Base-by-base conservation (phyloP, 768 basidiomycete genomes). In the Termitomyces bulborhizus region DNA sequence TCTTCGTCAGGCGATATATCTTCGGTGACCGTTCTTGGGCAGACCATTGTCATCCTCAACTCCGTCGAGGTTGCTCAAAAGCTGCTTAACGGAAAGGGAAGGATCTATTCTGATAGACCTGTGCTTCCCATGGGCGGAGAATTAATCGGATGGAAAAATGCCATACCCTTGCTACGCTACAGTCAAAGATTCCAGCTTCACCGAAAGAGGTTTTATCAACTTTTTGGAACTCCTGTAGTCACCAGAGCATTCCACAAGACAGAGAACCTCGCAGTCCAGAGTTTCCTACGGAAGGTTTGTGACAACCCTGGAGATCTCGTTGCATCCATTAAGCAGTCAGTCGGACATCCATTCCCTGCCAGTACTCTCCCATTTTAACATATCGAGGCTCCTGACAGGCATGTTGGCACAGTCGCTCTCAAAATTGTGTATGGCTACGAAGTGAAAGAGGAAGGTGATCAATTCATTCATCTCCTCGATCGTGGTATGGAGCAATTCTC, bases 71-170 rank as follows among this genome's bases (percentile, higher is more conserved):
- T 61, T 1, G 78, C 80, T 3, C 61, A 69, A 16, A 76, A 80
- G 29, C 68, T 82, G 67, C 74, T 83, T 26, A 77, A 82, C 34
- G 76, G 75, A 57, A 78, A 76, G 53, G 76, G 81, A 34, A 65
- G 72, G 13, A 73, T 76, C 32, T 82, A 83, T 60, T 84, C 83
- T 16, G 81, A 83, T 63, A 71, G 83, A 34, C 80, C 83, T 15
- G 6, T 7, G 4, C 18, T 50, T 50, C 21, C 48, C 0, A 45
- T 78, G 73, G 70, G 71, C 9, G 73, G 72, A 12, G 73, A 75
- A 18, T 56, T 66, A 13, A 40, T 57, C 5, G 64, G 65, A 3
- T 63, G 60, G 56, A 51, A 58, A 21, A 58, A 63, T 32, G 54
- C 26, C 3, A 29, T 58, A 11, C 18, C 47, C 6, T 42, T 63